Evolutionary conservation across 1,284 basidiomycete species (phyloP).

Genomic region (Termitomyces sp.): DNA sequence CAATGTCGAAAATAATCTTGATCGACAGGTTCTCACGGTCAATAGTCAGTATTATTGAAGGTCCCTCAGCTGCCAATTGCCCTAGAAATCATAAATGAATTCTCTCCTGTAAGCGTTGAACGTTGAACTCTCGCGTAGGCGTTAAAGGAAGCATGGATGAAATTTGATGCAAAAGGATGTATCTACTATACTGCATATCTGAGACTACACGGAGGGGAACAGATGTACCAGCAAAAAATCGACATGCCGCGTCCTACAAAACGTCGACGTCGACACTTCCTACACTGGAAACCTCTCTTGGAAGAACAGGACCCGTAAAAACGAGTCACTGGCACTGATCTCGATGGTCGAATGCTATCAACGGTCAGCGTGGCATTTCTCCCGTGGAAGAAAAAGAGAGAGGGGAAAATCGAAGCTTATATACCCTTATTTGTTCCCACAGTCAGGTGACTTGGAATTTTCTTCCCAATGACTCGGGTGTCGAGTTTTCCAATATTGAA

Average conservation of each 20-base stretch:
- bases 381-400: conserved; percentile 24
- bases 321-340: conserved; percentile 45
- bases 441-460: conserved; percentile 19
- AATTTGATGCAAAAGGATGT: not conserved
- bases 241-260: conserved; percentile 42
- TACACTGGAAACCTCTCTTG: conserved; percentile 40
- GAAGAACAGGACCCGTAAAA: conserved; percentile 36
- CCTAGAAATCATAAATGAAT: not conserved
- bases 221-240: conserved; percentile 41
- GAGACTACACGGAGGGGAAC: not conserved
- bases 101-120: not conserved
- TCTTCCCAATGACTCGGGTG: not conserved
- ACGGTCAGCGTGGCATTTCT: conserved; percentile 47
- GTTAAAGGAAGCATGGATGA: no score
- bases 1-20: conserved; percentile 18
- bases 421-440: conserved; percentile 20
- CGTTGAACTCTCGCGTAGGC: not conserved
- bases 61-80: not conserved
- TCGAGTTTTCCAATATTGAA: not conserved
- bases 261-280: conserved; percentile 43
- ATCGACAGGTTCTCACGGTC: conserved; percentile 16
- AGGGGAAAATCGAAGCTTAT: conserved; percentile 18
- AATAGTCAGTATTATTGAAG: not conserved
- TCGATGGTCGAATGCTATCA: conserved; percentile 36
- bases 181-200: not conserved